A percentile compares a stretch with the other conserved stretches of the same genome.
Evolutionary conservation across 2,329 filamentous ascomycete genomes (phyloP).

Genomic region (Ceratocystis papillata): DNA sequence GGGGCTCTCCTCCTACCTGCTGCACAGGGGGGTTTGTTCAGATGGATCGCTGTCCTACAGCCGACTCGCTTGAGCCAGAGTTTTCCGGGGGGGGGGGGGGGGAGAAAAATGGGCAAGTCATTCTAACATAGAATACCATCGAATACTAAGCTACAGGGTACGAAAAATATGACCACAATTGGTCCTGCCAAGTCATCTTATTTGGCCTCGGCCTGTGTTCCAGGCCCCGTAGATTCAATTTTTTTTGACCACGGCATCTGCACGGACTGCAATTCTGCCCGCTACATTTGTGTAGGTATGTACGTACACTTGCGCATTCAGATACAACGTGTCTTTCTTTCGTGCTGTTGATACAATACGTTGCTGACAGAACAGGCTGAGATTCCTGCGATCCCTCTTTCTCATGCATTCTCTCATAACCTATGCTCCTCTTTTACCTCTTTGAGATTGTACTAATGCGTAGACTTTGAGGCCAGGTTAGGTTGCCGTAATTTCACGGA

Average conservation of each 20-base stretch:
- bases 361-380: neutral
- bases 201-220: neutral
- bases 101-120: neutral
- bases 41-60: too few relatives aligned
- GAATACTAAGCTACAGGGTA: neutral
- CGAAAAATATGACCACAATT: neutral
- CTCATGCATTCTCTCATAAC: neutral
- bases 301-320: neutral
- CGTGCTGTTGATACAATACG: too few relatives aligned
- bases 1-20: neutral
- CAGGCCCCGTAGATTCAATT: neutral
- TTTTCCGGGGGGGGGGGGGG: too few relatives aligned
- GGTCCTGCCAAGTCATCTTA: neutral
- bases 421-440: neutral
- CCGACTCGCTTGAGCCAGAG: too few relatives aligned
- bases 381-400: neutral
- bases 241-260: neutral
- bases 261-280: neutral
- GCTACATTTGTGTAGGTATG: neutral
- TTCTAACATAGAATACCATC: neutral
- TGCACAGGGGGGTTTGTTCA: too few relatives aligned
- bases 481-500: neutral
- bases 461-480: neutral
- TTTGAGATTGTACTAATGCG: neutral
- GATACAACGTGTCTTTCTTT: too few relatives aligned